Evolutionary conservation across 192 early-diverging fungal genomes (phyloP).

Genomic region (Gonapodya sp.): DNA sequence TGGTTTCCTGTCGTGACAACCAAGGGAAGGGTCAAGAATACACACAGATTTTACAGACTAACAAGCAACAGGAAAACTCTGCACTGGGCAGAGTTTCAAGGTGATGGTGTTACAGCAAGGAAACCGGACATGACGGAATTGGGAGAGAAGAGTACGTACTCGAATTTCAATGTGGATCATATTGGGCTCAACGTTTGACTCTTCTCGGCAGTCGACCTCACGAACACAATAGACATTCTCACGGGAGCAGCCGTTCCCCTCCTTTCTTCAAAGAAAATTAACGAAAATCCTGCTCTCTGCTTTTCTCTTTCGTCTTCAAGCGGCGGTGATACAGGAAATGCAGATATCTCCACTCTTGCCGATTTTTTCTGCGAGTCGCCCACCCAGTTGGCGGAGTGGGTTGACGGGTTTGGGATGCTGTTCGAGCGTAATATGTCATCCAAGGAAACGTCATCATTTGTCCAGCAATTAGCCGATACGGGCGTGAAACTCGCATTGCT

Average conservation of each 20-base stretch:
- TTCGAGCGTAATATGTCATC: constrained; percentile 51
- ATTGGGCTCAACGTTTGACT: background rate
- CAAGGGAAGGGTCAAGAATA: constrained; percentile 15
- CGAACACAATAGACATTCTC: constrained; percentile 32
- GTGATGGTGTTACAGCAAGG: constrained; percentile 22
- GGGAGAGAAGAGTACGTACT: constrained; percentile 38
- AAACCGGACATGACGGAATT: constrained; percentile 32
- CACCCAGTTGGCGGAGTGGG: constrained; percentile 55
- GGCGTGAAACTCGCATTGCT: constrained; percentile 56
- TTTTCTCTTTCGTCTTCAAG: constrained; percentile 37
- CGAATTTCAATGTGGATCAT: background rate
- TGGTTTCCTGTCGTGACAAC: constrained; percentile 54
- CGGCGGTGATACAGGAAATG: constrained; percentile 11
- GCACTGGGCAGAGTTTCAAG: constrained; percentile 56
- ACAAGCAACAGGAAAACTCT: constrained; percentile 44
- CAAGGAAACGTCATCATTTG: constrained; percentile 53
- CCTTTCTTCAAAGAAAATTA: constrained; percentile 23
- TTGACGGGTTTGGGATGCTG: constrained; percentile 63
- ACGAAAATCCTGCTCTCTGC: constrained; percentile 23
- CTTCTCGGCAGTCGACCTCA: constrained; percentile 33
- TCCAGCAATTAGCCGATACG: constrained; percentile 55
- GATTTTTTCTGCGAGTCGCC: constrained; percentile 43
- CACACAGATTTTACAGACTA: constrained; percentile 48
- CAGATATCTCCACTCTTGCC: constrained; percentile 25
- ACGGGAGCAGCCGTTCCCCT: constrained; percentile 24